Conservation (phyloP, 73 alveolate species). For the Tetrahymena malaccensis region DNA sequence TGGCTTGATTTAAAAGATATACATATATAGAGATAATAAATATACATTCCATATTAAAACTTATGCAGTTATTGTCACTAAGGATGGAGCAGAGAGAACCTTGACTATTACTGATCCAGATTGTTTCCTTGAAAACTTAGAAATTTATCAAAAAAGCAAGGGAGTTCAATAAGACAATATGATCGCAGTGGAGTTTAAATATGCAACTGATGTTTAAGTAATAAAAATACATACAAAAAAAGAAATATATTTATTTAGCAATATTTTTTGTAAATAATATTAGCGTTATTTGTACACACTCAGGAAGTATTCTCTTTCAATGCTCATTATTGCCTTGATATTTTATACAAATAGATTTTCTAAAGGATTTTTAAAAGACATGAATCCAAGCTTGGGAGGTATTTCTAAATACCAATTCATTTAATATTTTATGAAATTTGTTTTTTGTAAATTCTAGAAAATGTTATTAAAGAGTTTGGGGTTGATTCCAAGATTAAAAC, state of each 20-base stretch:
- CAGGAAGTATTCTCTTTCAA: neutral
- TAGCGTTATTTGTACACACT: neutral
- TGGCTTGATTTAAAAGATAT: neutral
- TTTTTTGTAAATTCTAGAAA: neutral
- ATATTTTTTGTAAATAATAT: too few species aligned
- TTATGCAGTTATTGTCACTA: neutral
- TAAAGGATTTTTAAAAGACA: neutral
- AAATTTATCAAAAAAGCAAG: neutral
- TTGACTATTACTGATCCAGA: constrained; percentile 11
- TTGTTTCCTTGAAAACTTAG: constrained; percentile 25
- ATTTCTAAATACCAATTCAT: neutral
- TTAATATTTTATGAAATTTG: neutral
- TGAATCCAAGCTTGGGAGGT: neutral
- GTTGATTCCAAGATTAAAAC: constrained; percentile 38
- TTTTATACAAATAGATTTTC: neutral
- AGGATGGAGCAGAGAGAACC: neutral
- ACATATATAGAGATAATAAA: neutral
- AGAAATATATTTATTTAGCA: too few species aligned
- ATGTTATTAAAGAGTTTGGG: neutral
- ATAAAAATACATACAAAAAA: neutral
- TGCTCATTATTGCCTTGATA: neutral
- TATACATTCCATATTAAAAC: neutral
- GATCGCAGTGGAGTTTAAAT: neutral
- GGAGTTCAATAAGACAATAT: constrained; percentile 4
- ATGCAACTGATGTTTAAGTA: neutral